Evolutionary conservation across 2,329 filamentous ascomycete species (phyloP), one percentile per base, ranked within the genome.

Genomic region (Dactylellina leptospora): DNA sequence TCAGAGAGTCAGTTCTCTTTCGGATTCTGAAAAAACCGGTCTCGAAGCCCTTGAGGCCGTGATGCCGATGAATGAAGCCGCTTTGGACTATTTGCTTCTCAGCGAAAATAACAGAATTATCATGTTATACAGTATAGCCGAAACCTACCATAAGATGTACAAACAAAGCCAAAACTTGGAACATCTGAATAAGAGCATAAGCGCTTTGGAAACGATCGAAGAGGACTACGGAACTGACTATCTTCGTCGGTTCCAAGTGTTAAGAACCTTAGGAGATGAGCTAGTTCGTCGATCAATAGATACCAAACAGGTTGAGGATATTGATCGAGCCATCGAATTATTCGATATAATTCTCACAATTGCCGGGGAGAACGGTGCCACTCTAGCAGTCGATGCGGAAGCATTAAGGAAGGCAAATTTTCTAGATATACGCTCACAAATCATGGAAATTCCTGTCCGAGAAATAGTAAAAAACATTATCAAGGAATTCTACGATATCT

Each of bases 391-490:
- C 4, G 20, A 30, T 11, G 47, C 23, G 33, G 47, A 51, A 51
- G 47, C 47, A 8, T 30, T 51, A 16, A 51, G 47, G 25, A 51
- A 51, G 22, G 47, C 47, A 33, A 30, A 51, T 3, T 51, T 51
- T 33, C 1, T 33, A 3, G 47, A 51, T 30, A 51, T 51, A 51
- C 23, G 25, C 11, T 23, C 8, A 1, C 23, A 51, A 16, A 23
- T 51, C 4, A 13, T 30, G 47, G 47, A 51, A 3, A 23, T 4
- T 20, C 47, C 22, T 4, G 47, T 51, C 6, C 23, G 47, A 2
- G 25, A 51, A 33, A 16, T 13, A 25, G 33, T 51, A 51, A 51
- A 30, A 30, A 20, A 2, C 47, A 51, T 51, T 22, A 33, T 16
- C 13, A 30, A 33, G 13, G 16, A 51, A 30, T 51, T 51, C 25